phyloP scores from a whole-genome alignment of 1,284 basidiomycete species.

The Irpex lacteus region DNA sequence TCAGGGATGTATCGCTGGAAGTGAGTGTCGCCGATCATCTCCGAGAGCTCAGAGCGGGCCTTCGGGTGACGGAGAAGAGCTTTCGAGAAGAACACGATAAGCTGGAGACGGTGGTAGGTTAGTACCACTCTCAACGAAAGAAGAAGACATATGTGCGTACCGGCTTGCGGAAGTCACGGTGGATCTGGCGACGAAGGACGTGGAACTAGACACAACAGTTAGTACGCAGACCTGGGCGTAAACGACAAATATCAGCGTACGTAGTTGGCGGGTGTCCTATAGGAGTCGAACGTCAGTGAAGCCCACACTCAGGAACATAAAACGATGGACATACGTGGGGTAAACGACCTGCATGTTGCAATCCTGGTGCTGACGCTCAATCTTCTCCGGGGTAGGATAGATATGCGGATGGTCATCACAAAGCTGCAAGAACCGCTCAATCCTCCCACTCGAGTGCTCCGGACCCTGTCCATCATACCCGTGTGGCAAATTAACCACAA shows the following conservation, averaged over 20 bases:
- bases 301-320: not conserved
- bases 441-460: slow-evolving; percentile 94
- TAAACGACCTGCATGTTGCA: slow-evolving; percentile 99
- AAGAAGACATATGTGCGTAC: slow-evolving; percentile 36
- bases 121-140: not conserved
- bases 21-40: slow-evolving; percentile 86
- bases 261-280: slow-evolving; percentile 87
- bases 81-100: slow-evolving; percentile 97
- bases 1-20: slow-evolving; percentile 97
- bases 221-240: slow-evolving; percentile 6
- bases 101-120: slow-evolving; percentile 34
- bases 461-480: slow-evolving; percentile 99
- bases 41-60: slow-evolving; percentile 83
- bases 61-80: slow-evolving; percentile 90
- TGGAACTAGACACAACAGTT: slow-evolving; percentile 64
- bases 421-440: slow-evolving; percentile 97
- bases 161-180: slow-evolving; percentile 96
- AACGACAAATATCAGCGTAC: slow-evolving; percentile 37
- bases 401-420: slow-evolving; percentile 96
- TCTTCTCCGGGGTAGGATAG: slow-evolving; percentile 86
- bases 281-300: slow-evolving; percentile 18
- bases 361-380: slow-evolving; percentile 96
- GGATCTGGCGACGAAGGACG: slow-evolving; percentile 91
- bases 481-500: slow-evolving; percentile 92
- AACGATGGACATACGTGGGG: slow-evolving; percentile 65